A percentile compares a stretch with the other conserved stretches of the same genome.
phyloP scores from a whole-genome alignment of 805 yeast genomes.

The Sungouiozyma ichnusensis region DNA sequence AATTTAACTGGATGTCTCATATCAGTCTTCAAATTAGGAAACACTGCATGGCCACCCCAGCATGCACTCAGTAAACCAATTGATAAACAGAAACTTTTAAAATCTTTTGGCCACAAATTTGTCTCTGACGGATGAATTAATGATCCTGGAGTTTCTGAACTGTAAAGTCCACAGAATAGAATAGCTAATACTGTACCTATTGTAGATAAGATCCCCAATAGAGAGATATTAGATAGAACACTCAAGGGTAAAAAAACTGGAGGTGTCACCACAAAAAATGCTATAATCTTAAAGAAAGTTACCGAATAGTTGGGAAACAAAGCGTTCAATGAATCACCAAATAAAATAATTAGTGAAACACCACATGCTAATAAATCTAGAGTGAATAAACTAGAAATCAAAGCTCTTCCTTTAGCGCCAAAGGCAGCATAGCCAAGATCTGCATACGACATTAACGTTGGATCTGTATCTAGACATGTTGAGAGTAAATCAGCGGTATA shows the following conservation, averaged over 20 bases:
- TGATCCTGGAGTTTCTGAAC: conserved; percentile 63
- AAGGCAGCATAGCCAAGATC: conserved; percentile 82
- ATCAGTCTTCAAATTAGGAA: conserved; percentile 62
- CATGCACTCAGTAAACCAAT: conserved; percentile 68
- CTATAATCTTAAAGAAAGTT: conserved; percentile 51
- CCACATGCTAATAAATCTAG: conserved; percentile 74
- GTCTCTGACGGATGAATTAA: conserved; percentile 54
- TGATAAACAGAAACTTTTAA: conserved; percentile 43
- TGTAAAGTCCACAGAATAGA: conserved; percentile 52
- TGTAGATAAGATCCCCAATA: conserved; percentile 64
- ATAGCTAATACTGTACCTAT: conserved; percentile 51
- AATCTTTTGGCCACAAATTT: conserved; percentile 50
- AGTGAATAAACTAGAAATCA: conserved; percentile 65
- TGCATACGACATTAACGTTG: conserved; percentile 74
- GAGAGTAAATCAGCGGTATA: conserved; percentile 71
- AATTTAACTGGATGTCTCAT: conserved; percentile 59
- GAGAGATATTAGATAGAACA: conserved; percentile 54
- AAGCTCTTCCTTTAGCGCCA: conserved; percentile 63
- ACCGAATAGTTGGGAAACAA: conserved; percentile 45
- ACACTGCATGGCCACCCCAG: conserved; percentile 78
- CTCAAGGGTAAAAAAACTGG: conserved; percentile 73
- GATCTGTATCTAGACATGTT: conserved; percentile 69
- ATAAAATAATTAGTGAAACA: conserved; percentile 67
- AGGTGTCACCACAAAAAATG: conserved; percentile 66
- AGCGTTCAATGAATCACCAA: conserved; percentile 77